These are phyloP conservation scores for Pseudogymnoascus sp. DNA, from an alignment of 2,329 filamentous ascomycete species.

Conservation along the genomic window DNA sequence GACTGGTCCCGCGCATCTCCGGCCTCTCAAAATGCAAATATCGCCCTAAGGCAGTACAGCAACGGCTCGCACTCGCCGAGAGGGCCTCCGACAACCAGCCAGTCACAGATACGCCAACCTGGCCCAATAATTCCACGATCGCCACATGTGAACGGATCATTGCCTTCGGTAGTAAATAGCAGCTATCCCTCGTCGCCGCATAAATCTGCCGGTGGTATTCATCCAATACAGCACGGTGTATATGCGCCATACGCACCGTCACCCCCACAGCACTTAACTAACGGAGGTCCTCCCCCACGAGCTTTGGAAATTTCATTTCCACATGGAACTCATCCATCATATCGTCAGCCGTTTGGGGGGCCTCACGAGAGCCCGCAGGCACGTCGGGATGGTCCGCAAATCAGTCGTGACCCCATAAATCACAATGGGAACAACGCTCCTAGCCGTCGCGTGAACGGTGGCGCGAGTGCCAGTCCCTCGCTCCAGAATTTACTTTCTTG, in stretches of 20 bases:
- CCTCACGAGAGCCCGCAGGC: slow-evolving; percentile 25
- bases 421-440: slow-evolving; percentile 25
- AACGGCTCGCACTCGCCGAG: slow-evolving; percentile 36
- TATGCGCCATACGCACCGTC: slow-evolving; percentile 26
- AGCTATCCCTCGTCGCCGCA: slow-evolving; percentile 31
- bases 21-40: slow-evolving; percentile 33
- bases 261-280: slow-evolving; percentile 28
- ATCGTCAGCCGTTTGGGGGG: slow-evolving; percentile 30
- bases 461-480: slow-evolving; percentile 72
- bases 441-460: slow-evolving; percentile 42
- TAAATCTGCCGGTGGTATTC: slow-evolving; percentile 16
- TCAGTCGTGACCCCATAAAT: slow-evolving; percentile 19
- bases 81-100: slow-evolving; percentile 20
- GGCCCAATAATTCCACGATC: slow-evolving; percentile 29
- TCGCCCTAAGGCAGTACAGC: slow-evolving; percentile 39
- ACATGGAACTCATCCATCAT: slow-evolving; percentile 38
- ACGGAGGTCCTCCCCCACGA: slow-evolving; percentile 33
- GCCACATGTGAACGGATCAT: slow-evolving; percentile 37
- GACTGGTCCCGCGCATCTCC: slow-evolving; percentile 47
- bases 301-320: slow-evolving; percentile 40
- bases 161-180: slow-evolving; percentile 37
- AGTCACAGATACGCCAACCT: slow-evolving; percentile 20
- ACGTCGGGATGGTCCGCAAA: slow-evolving; percentile 25
- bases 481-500: slow-evolving; percentile 65
- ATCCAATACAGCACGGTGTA: slow-evolving; percentile 21